Percentiles rank a stretch among this genome's conserved stretches.
Evolutionary conservation across 1,139 yeast species (phyloP).

Genomic region (Kurtzmaniella natalensis): DNA sequence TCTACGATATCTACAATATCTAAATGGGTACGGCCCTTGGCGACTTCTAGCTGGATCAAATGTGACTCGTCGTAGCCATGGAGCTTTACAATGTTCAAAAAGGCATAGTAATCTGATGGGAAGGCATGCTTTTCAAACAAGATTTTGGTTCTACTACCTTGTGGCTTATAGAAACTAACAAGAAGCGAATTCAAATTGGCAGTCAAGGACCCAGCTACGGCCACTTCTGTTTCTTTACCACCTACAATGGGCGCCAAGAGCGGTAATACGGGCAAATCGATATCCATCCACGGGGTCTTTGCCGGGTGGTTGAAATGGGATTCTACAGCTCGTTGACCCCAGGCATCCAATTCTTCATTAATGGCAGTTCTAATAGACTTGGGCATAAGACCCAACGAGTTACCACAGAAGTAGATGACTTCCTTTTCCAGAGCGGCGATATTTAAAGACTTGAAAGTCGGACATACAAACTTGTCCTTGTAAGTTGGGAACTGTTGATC

Average conservation of each 20-base stretch:
- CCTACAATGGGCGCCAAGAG: constrained; percentile 73
- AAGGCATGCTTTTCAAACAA: constrained; percentile 83
- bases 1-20: constrained; percentile 60
- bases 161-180: constrained; percentile 71
- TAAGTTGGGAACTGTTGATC: constrained; percentile 37
- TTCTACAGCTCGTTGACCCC: constrained; percentile 79
- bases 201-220: constrained; percentile 84
- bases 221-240: constrained; percentile 68
- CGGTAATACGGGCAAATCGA: constrained; percentile 72
- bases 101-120: constrained; percentile 89
- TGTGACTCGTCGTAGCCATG: constrained; percentile 58
- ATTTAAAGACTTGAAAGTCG: constrained; percentile 56
- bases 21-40: constrained; percentile 51
- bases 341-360: constrained; percentile 66
- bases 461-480: constrained; percentile 48
- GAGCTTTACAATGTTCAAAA: constrained; percentile 65
- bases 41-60: constrained; percentile 60
- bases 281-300: constrained; percentile 73
- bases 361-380: constrained; percentile 53
- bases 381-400: constrained; percentile 91
- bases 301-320: constrained; percentile 74
- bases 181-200: constrained; percentile 73
- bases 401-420: constrained; percentile 75
- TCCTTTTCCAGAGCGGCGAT: constrained; percentile 18
- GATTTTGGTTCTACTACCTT: constrained; percentile 57